A percentile compares a stretch with the other conserved stretches of the same genome.
Evolutionary conservation across 768 basidiomycete genomes (phyloP).

Genomic region (Clavaria fumosa): DNA sequence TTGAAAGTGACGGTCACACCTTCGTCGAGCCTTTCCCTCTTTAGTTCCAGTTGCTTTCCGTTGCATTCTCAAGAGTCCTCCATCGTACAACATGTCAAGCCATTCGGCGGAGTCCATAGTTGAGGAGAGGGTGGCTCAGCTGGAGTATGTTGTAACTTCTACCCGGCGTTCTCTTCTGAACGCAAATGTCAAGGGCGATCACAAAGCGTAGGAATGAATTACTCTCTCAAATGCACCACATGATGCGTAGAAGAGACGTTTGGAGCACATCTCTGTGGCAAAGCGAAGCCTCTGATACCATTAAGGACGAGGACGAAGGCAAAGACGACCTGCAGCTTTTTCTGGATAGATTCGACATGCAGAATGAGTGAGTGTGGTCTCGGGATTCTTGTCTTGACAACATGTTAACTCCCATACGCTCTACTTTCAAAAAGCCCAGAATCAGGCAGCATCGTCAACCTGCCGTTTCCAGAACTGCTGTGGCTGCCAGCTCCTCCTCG

Average conservation of each 20-base stretch:
- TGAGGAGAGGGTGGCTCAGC: slow-evolving; percentile 29
- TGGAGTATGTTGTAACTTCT: slow-evolving; percentile 21
- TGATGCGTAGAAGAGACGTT: slow-evolving; percentile 42
- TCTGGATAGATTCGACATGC: slow-evolving; percentile 40
- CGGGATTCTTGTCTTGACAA: too few species aligned
- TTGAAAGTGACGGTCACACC: too few species aligned
- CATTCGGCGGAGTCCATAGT: slow-evolving; percentile 22
- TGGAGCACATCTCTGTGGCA: too few species aligned
- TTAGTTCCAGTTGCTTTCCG: too few species aligned
- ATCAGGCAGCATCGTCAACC: slow-evolving; percentile 24
- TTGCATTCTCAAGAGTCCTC: too few species aligned
- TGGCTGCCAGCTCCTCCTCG: slow-evolving; percentile 5
- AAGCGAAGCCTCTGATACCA: slow-evolving; percentile 24
- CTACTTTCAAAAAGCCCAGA: slow-evolving; percentile 21
- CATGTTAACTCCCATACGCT: slow-evolving; percentile 4
- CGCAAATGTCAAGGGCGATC: slow-evolving; percentile 31
- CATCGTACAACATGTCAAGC: slow-evolving; percentile 4
- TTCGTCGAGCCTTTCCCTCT: too few species aligned
- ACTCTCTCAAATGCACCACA: slow-evolving; percentile 52
- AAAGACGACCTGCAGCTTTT: slow-evolving; percentile 31
- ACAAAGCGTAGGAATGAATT: slow-evolving; percentile 52
- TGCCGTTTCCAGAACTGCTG: slow-evolving; percentile 20
- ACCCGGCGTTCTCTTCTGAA: slow-evolving; percentile 7
- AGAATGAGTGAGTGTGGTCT: slow-evolving; percentile 33
- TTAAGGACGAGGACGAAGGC: slow-evolving; percentile 26